Evolutionary conservation across 768 basidiomycete genomes (phyloP).

Genomic region (Porpolomopsis calyptriformis): DNA sequence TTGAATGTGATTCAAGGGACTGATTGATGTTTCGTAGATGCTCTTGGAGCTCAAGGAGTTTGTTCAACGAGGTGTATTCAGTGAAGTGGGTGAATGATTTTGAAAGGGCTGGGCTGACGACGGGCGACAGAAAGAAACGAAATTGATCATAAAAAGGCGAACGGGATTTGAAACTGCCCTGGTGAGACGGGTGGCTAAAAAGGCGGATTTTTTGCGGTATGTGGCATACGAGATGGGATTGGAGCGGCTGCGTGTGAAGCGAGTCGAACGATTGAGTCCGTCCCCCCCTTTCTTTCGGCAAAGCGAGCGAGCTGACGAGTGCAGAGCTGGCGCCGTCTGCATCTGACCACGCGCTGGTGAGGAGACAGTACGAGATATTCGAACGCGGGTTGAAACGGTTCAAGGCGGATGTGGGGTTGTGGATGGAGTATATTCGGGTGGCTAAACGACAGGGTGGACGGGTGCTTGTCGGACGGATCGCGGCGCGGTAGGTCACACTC

Average conservation of each 20-base stretch:
- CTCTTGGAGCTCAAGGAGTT: constrained; percentile 93
- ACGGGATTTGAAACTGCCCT: constrained; percentile 78
- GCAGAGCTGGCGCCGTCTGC: constrained; percentile 44
- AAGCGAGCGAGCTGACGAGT: constrained; percentile 26
- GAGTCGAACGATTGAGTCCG: constrained; percentile 63
- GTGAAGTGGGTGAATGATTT: constrained; percentile 40
- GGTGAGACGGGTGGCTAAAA: constrained; percentile 73
- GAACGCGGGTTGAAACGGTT: constrained; percentile 84
- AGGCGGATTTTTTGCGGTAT: constrained; percentile 84
- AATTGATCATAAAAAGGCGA: constrained; percentile 74
- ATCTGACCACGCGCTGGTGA: constrained; percentile 77
- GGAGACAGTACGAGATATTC: constrained; percentile 81
- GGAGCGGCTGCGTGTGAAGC: constrained; percentile 69
- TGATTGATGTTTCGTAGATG: constrained; percentile 41
- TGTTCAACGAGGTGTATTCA: constrained; percentile 75
- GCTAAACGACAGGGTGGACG: constrained; percentile 74
- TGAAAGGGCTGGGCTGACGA: background rate
- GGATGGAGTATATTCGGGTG: constrained; percentile 81
- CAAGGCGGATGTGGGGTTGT: constrained; percentile 76
- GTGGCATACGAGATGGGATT: constrained; percentile 86
- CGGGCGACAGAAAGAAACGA: constrained; percentile 53
- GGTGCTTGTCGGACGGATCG: constrained; percentile 69
- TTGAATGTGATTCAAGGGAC: background rate
- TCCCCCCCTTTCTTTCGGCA: background rate
- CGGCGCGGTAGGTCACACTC: constrained; percentile 53